Conservation (phyloP, 257 asterid genomes). For the Plantago elongata region DNA sequence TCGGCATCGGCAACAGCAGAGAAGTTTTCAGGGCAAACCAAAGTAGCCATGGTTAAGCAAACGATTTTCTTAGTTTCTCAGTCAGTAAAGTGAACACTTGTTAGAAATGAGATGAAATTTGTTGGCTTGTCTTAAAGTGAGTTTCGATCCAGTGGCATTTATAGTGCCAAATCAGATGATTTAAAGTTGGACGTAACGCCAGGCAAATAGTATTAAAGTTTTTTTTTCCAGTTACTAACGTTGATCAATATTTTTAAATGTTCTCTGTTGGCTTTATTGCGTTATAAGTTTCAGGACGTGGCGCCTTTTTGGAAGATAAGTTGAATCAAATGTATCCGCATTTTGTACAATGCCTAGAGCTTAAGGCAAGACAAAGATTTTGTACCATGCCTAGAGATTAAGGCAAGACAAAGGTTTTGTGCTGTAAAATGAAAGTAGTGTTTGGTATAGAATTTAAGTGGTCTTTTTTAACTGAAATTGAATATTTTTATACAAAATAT, state of each 20-base stretch:
- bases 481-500: too few species aligned
- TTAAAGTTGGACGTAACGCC: slow-evolving; percentile 38
- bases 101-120: background rate
- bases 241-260: background rate
- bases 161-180: slow-evolving; percentile 18
- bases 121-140: background rate
- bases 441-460: too few species aligned
- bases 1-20: slow-evolving; percentile 84
- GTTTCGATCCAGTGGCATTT: slow-evolving; percentile 18
- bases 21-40: slow-evolving; percentile 56
- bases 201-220: background rate
- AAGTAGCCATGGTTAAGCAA: slow-evolving; percentile 42
- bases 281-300: slow-evolving; percentile 6
- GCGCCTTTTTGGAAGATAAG: background rate
- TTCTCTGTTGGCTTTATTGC: background rate
- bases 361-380: background rate
- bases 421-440: too few species aligned
- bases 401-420: background rate
- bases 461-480: too few species aligned
- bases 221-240: too few species aligned
- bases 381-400: background rate
- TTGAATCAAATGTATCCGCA: background rate
- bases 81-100: background rate
- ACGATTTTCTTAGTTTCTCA: background rate
- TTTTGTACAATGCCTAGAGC: background rate